Evolutionary conservation across 2,329 filamentous ascomycete genomes (phyloP).

Genomic region (Leptosphaerulina australis): DNA sequence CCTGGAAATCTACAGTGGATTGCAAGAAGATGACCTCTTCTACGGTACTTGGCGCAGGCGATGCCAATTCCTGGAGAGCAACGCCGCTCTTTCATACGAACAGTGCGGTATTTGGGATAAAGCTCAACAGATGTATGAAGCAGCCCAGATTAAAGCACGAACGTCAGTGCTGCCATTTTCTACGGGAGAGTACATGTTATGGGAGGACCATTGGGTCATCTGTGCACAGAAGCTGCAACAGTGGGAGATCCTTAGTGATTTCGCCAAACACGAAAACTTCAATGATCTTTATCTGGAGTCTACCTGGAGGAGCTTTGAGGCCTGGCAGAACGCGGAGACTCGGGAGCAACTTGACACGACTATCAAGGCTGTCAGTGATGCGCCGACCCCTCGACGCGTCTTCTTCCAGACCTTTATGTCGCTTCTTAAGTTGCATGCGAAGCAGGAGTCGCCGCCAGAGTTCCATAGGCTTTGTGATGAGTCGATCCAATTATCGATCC

Average conservation of each 20-base stretch:
- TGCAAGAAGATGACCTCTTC: slow-evolving; percentile 96
- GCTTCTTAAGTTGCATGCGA: slow-evolving; percentile 89
- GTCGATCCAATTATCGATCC: slow-evolving; percentile 93
- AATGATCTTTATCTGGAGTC: slow-evolving; percentile 95
- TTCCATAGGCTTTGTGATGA: slow-evolving; percentile 94
- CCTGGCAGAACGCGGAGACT: slow-evolving; percentile 86
- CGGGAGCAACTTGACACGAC: slow-evolving; percentile 89
- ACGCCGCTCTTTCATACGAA: slow-evolving; percentile 95
- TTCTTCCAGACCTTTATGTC: slow-evolving; percentile 99
- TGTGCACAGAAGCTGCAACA: slow-evolving; percentile 98
- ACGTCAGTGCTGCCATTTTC: slow-evolving; percentile 97
- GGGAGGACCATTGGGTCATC: slow-evolving; percentile 99
- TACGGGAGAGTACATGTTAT: slow-evolving; percentile 96
- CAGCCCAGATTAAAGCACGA: slow-evolving; percentile 93
- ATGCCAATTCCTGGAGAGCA: slow-evolving; percentile 96
- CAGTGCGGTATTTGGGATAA: slow-evolving; percentile 99
- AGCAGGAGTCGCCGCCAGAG: slow-evolving; percentile 78
- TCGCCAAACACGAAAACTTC: slow-evolving; percentile 98
- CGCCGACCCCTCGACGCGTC: slow-evolving; percentile 86
- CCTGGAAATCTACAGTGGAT: slow-evolving; percentile 86
- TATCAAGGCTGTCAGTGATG: slow-evolving; percentile 97
- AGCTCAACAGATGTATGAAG: slow-evolving; percentile 94
- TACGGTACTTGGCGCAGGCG: slow-evolving; percentile 96
- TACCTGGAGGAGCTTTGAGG: slow-evolving; percentile 93
- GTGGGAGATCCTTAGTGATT: slow-evolving; percentile 97